Evolutionary conservation across 2,329 filamentous ascomycete species (phyloP).

Genomic region (Phoma herbarum): DNA sequence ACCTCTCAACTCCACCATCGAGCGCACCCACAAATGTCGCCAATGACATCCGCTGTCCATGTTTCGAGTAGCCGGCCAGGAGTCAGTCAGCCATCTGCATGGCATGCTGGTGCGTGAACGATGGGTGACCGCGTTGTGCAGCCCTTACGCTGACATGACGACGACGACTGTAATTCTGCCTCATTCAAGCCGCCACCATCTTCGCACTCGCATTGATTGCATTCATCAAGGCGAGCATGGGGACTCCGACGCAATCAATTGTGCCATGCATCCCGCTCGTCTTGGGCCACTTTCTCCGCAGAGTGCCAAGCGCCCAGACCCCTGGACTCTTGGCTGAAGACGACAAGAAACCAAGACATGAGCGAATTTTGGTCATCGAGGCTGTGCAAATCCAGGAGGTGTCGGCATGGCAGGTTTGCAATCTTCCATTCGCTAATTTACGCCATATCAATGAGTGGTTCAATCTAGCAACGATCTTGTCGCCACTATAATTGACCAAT

Average conservation of each 20-base stretch:
- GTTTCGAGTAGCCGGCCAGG: neutral
- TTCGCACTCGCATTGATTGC: neutral
- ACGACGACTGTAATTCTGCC: neutral
- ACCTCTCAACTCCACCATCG: neutral
- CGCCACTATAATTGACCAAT: conserved; percentile 2
- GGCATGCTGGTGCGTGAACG: conserved; percentile 1
- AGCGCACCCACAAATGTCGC: neutral
- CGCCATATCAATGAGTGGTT: neutral
- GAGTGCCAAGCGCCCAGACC: conserved; percentile 20
- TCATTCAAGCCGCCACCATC: neutral
- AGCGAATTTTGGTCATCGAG: conserved; percentile 20
- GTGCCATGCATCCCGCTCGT: conserved; percentile 25
- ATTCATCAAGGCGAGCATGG: conserved; percentile 6
- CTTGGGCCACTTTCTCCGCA: conserved; percentile 20
- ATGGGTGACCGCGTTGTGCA: neutral
- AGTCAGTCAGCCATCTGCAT: neutral
- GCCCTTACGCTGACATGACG: conserved; percentile 8
- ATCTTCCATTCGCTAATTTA: conserved; percentile 3
- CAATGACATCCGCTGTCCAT: conserved; percentile 2
- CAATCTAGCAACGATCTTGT: neutral
- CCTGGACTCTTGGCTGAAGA: conserved; percentile 9
- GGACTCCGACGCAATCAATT: conserved; percentile 9
- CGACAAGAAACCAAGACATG: conserved; percentile 9
- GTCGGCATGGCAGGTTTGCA: conserved; percentile 6
- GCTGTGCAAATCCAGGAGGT: conserved; percentile 23